phyloP scores from a whole-genome alignment of 352 stramenopile species.

The Phytophthora tentaculata region DNA sequence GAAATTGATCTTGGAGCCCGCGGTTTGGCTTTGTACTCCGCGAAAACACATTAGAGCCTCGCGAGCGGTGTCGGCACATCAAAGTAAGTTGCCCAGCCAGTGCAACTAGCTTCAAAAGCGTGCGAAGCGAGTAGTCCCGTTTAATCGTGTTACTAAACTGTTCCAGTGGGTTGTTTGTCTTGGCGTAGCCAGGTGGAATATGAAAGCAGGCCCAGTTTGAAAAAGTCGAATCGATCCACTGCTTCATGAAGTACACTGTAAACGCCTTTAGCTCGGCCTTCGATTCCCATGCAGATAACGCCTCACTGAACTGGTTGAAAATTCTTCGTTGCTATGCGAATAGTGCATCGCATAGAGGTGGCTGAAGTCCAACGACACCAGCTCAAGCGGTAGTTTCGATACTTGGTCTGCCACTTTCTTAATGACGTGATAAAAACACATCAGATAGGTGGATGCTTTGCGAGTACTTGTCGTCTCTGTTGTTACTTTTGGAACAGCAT shows the following conservation, averaged over 20 bases:
- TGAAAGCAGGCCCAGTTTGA: constrained; percentile 17
- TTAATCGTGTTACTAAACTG: constrained; percentile 37
- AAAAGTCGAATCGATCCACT: constrained; percentile 11
- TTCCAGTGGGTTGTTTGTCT: constrained; percentile 40
- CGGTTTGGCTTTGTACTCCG: constrained; percentile 13
- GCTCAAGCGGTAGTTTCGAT: neutral
- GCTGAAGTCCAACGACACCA: neutral
- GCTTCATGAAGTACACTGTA: constrained; percentile 17
- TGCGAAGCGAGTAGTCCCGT: constrained; percentile 21
- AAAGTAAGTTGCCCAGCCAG: constrained; percentile 8
- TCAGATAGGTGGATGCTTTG: neutral
- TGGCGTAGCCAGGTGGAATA: constrained; percentile 18
- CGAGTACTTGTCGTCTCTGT: neutral
- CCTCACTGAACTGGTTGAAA: neutral
- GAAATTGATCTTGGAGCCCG: constrained; percentile 2
- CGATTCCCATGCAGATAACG: neutral
- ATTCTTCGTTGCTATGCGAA: neutral
- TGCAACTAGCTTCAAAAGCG: constrained; percentile 14
- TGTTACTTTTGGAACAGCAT: neutral
- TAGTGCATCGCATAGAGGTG: constrained; percentile 23
- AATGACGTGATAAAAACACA: constrained; percentile 2
- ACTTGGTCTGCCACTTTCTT: constrained; percentile 2
- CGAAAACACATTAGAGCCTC: neutral
- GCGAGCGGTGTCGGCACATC: constrained; percentile 6
- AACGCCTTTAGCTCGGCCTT: neutral